Percentiles rank a stretch among this genome's conserved stretches.
Conservation (phyloP, 2,329 filamentous ascomycete genomes). For the Akanthomyces uredinophilus region DNA sequence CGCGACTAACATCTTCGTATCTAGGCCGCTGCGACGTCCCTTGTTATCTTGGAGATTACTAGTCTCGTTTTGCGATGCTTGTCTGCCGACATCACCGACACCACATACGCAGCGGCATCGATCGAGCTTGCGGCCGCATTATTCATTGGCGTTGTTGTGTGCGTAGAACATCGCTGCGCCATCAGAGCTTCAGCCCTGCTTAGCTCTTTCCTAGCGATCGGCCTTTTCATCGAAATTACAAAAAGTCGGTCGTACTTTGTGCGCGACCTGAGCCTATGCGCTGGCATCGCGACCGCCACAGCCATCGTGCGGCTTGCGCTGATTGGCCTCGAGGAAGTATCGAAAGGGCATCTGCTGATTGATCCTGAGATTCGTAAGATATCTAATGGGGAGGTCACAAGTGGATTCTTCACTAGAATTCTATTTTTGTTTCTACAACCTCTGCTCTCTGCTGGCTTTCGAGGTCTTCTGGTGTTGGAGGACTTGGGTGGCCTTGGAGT, state of each 20-base stretch:
- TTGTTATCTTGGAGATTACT: neutral
- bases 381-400: neutral
- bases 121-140: neutral
- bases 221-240: neutral
- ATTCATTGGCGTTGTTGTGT: neutral
- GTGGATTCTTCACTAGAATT: neutral
- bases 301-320: neutral
- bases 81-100: neutral
- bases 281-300: neutral
- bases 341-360: neutral
- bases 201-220: neutral
- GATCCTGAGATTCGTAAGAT: neutral
- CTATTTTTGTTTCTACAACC: neutral
- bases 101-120: neutral
- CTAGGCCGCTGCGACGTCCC: neutral
- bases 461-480: neutral
- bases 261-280: neutral
- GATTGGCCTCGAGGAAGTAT: neutral
- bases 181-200: neutral
- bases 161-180: neutral
- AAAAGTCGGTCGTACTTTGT: neutral
- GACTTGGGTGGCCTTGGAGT: neutral
- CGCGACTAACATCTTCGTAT: too few species aligned
- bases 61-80: neutral
- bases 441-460: neutral